phyloP scores from a whole-genome alignment of 768 basidiomycete genomes.

The Flagelloscypha sp. region DNA sequence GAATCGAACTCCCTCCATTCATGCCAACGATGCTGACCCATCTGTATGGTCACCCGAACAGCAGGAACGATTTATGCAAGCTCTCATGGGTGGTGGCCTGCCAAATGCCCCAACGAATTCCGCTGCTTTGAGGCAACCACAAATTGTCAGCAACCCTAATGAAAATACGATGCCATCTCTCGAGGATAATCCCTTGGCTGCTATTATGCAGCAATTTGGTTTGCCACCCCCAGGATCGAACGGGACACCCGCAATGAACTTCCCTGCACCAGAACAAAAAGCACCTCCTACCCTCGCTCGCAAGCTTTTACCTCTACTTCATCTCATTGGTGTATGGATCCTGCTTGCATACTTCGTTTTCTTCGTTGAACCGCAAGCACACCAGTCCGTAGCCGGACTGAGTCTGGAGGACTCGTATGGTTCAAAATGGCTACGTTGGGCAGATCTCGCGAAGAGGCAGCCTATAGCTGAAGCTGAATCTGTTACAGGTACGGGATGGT shows the following conservation, averaged over 20 bases:
- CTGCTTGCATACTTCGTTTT: constrained; percentile 63
- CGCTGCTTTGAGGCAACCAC: constrained; percentile 10
- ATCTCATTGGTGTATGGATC: constrained; percentile 55
- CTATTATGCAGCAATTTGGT: constrained; percentile 15
- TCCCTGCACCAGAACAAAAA: constrained; percentile 12
- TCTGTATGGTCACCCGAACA: constrained; percentile 63
- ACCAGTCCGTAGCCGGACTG: constrained; percentile 27
- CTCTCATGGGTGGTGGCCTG: constrained; percentile 40
- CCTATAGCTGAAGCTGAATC: constrained; percentile 22
- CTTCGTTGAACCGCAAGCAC: constrained; percentile 51
- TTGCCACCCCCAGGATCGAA: background rate
- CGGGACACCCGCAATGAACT: background rate
- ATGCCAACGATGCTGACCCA: constrained; percentile 27
- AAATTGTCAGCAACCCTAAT: constrained; percentile 13
- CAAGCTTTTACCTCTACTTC: constrained; percentile 57
- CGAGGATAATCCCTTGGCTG: constrained; percentile 40
- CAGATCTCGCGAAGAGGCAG: constrained; percentile 36
- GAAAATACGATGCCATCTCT: constrained; percentile 21
- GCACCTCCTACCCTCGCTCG: constrained; percentile 40
- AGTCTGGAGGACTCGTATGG: constrained; percentile 20
- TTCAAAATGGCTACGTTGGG: constrained; percentile 55
- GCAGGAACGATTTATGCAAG: constrained; percentile 59
- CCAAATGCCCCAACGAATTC: constrained; percentile 4
- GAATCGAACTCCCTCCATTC: constrained; percentile 17
- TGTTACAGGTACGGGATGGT: constrained; percentile 22